phyloP scores from a whole-genome alignment of 768 basidiomycete genomes.

The Calvatia gigantea region DNA sequence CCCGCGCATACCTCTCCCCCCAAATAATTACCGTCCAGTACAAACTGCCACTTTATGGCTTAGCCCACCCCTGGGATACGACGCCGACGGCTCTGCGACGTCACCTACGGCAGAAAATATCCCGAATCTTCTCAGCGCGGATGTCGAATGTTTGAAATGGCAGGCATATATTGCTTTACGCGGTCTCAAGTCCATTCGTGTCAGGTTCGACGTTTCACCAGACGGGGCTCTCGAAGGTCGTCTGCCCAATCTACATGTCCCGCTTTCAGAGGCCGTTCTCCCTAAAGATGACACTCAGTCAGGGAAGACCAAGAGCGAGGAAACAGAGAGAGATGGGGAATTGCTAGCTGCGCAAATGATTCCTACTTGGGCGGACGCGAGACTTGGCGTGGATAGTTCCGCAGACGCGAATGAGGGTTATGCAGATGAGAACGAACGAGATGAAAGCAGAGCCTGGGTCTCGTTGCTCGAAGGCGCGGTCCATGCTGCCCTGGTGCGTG shows the following conservation, averaged over 20 bases:
- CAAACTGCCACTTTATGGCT: constrained; percentile 61
- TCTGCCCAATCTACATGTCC: constrained; percentile 71
- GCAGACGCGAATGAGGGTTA: constrained; percentile 63
- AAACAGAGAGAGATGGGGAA: constrained; percentile 35
- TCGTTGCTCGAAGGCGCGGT: constrained; percentile 73
- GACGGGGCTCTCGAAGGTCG: constrained; percentile 68
- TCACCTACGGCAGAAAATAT: constrained; percentile 16
- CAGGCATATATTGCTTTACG: constrained; percentile 79
- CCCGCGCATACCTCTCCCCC: constrained; percentile 33
- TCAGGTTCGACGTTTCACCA: constrained; percentile 67
- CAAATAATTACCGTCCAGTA: constrained; percentile 20
- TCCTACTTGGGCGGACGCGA: constrained; percentile 69
- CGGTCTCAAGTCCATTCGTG: constrained; percentile 42
- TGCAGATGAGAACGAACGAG: constrained; percentile 48
- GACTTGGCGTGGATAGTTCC: constrained; percentile 34
- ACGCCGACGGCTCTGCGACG: constrained; percentile 4
- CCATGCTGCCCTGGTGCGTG: constrained; percentile 69
- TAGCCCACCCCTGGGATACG: constrained; percentile 36
- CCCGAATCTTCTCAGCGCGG: constrained; percentile 51
- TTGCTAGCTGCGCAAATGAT: constrained; percentile 67
- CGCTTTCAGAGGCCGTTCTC: constrained; percentile 23
- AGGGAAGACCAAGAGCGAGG: constrained; percentile 16
- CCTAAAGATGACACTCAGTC: constrained; percentile 3
- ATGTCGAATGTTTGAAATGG: constrained; percentile 89
- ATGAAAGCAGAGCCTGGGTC: constrained; percentile 83